Evolutionary conservation across 495 filamentous ascomycete genomes (phyloP).

Genomic region (Apodospora peruviana): DNA sequence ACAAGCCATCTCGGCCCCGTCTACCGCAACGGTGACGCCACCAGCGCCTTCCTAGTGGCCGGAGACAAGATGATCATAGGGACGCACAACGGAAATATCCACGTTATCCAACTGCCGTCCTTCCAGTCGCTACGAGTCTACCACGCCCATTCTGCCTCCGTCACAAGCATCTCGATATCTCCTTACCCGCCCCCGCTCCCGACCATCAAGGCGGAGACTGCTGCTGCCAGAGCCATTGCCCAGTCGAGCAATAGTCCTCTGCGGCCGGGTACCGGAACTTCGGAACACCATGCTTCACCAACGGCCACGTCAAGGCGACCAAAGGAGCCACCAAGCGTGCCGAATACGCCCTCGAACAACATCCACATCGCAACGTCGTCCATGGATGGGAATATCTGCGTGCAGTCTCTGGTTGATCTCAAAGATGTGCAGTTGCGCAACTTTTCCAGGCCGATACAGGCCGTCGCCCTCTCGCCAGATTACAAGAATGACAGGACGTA

Average conservation of each 20-base stretch:
- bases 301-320: slow-evolving; percentile 43
- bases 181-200: slow-evolving; percentile 76
- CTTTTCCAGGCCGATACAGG: slow-evolving; percentile 86
- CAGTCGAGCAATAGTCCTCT: slow-evolving; percentile 34
- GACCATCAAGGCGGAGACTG: slow-evolving; percentile 46
- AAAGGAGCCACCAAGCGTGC: slow-evolving; percentile 45
- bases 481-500: slow-evolving; percentile 84
- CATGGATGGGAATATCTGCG: slow-evolving; percentile 90
- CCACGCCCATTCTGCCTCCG: slow-evolving; percentile 84
- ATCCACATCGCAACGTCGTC: slow-evolving; percentile 92
- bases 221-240: slow-evolving; percentile 40
- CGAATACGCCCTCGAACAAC: slow-evolving; percentile 70
- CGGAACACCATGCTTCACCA: slow-evolving; percentile 47
- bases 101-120: slow-evolving; percentile 76
- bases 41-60: slow-evolving; percentile 79
- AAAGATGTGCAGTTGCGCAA: slow-evolving; percentile 84
- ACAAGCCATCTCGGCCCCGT: slow-evolving; percentile 73
- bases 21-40: slow-evolving; percentile 92
- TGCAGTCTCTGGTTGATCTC: slow-evolving; percentile 67
- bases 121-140: slow-evolving; percentile 77
- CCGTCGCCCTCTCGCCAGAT: slow-evolving; percentile 85
- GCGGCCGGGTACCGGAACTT: slow-evolving; percentile 32
- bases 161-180: slow-evolving; percentile 85
- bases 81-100: slow-evolving; percentile 95
- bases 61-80: slow-evolving; percentile 97